Conservation (phyloP, 768 basidiomycete species). For the Xerocomus potaroensis region DNA sequence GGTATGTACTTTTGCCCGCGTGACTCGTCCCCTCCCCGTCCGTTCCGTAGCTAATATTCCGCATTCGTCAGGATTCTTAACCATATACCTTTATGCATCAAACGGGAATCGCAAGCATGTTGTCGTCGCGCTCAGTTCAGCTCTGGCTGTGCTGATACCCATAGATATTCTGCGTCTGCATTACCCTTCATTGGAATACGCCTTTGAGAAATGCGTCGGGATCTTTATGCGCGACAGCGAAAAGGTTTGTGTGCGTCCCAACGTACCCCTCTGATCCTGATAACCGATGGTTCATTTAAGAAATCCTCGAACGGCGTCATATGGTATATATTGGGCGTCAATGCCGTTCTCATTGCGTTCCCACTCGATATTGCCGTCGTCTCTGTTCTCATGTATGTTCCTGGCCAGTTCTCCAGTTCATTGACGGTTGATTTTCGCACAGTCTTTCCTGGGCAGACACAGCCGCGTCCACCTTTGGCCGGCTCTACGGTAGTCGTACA, state of each 20-base stretch:
- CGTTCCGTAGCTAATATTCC: constrained; percentile 2
- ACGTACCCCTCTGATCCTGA: neutral
- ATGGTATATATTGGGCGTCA: constrained; percentile 86
- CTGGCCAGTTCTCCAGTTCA: neutral
- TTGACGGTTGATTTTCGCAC: neutral
- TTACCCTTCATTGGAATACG: constrained; percentile 55
- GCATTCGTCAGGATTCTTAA: constrained; percentile 52
- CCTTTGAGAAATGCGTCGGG: constrained; percentile 70
- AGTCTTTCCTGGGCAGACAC: constrained; percentile 97
- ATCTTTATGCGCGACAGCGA: constrained; percentile 90
- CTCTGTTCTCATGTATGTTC: constrained; percentile 77
- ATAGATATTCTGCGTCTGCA: constrained; percentile 73
- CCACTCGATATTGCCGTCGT: constrained; percentile 89
- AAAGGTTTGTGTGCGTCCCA: constrained; percentile 41
- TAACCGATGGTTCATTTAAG: constrained; percentile 16
- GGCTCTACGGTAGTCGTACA: constrained; percentile 74
- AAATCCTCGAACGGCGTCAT: constrained; percentile 78
- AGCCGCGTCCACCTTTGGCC: constrained; percentile 86
- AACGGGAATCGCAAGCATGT: constrained; percentile 49
- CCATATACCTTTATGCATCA: constrained; percentile 51
- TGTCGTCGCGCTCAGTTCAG: constrained; percentile 57
- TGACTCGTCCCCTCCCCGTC: neutral
- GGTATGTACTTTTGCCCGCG: constrained; percentile 46
- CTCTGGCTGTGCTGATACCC: constrained; percentile 65
- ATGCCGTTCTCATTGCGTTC: constrained; percentile 67